phyloP scores from a whole-genome alignment of 345 rosid species.

The Populus pruinosa region DNA sequence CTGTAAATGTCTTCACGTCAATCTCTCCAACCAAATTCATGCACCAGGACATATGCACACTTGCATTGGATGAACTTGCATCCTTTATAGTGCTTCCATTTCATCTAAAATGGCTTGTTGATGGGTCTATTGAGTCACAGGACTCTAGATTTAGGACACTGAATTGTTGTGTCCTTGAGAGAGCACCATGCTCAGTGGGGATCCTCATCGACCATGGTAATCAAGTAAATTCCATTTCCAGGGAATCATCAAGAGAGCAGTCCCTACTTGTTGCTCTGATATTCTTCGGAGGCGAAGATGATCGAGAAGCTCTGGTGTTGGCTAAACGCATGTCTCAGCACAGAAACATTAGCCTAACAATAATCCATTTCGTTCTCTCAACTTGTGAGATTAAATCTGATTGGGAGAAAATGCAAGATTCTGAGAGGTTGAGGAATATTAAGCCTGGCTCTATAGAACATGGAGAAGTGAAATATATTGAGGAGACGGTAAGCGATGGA shows the following conservation, averaged over 20 bases:
- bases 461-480: constrained; percentile 10
- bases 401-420: constrained; percentile 41
- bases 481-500: constrained; percentile 38
- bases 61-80: constrained; percentile 32
- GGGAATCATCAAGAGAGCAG: not conserved
- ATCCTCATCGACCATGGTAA: constrained; percentile 39
- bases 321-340: constrained; percentile 31
- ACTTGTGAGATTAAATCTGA: not conserved
- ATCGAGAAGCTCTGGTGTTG: constrained; percentile 36
- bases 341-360: constrained; percentile 14
- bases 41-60: constrained; percentile 38
- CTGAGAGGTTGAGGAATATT: constrained; percentile 34
- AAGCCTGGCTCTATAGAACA: not conserved
- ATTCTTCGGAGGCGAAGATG: constrained; percentile 41
- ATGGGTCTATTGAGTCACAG: constrained; percentile 23
- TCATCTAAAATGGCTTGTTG: constrained; percentile 37
- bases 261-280: constrained; percentile 20
- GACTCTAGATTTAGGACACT: constrained; percentile 20
- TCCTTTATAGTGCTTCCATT: constrained; percentile 39
- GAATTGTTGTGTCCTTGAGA: constrained; percentile 36
- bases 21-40: constrained; percentile 27
- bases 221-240: not conserved
- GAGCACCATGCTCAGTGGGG: constrained; percentile 46
- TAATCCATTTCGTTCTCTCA: constrained; percentile 2
- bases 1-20: constrained; percentile 32